Conservation (phyloP, 179 eudicot species). For the Beta macrorhiza region DNA sequence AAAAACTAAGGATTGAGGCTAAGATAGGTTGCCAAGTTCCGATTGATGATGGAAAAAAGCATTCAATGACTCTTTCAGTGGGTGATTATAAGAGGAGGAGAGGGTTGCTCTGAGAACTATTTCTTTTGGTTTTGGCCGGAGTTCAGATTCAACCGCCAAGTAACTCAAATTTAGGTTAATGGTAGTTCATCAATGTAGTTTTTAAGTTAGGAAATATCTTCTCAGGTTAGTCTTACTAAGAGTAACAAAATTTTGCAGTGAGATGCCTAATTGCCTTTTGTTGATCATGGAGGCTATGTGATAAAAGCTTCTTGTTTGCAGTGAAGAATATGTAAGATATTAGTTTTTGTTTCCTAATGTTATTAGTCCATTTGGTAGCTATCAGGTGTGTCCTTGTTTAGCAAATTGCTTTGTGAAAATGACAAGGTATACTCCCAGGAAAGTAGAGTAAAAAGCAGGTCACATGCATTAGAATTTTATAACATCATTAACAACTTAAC, state of each 20-base stretch:
- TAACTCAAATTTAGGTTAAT: neutral
- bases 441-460: too few species aligned
- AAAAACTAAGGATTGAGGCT: conserved; percentile 80
- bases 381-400: too few species aligned
- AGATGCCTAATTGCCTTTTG: neutral
- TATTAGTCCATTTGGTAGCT: too few species aligned
- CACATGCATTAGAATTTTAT: too few species aligned
- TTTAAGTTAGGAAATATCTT: neutral
- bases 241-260: neutral
- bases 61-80: conserved; percentile 73
- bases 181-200: neutral
- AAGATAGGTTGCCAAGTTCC: conserved; percentile 69
- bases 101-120: conserved; percentile 47
- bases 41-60: conserved; percentile 71
- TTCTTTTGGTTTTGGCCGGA: conserved; percentile 14
- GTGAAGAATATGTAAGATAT: too few species aligned
- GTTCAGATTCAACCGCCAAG: neutral
- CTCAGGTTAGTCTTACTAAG: neutral
- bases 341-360: too few species aligned
- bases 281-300: neutral
- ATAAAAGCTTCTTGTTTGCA: neutral
- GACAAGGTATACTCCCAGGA: too few species aligned
- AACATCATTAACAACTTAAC: too few species aligned
- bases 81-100: conserved; percentile 87
- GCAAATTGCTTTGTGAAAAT: too few species aligned